Percentiles rank a stretch among this genome's conserved stretches.
Conservation (phyloP, 169 alveolate species). For the Cryptosporidium baileyi region DNA sequence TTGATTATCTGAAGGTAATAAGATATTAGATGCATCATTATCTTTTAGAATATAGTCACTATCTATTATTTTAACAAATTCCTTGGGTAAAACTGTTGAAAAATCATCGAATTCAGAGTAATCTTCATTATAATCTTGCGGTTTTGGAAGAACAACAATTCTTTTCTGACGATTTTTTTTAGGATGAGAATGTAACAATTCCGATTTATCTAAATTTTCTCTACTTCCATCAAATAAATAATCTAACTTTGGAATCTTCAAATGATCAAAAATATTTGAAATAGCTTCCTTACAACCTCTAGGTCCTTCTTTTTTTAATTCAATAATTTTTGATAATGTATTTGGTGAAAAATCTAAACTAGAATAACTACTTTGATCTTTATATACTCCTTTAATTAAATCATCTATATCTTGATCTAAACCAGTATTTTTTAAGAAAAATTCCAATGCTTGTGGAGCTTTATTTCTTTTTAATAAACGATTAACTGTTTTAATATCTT, state of each 20-base stretch:
- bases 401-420: conserved; percentile 47
- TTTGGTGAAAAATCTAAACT: conserved; percentile 8
- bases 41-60: too few relatives aligned
- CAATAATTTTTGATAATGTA: neutral
- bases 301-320: conserved; percentile 16
- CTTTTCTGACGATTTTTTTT: conserved; percentile 27
- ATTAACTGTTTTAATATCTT: conserved; percentile 42
- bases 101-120: conserved; percentile 55
- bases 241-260: conserved; percentile 26
- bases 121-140: neutral
- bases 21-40: neutral
- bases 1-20: neutral
- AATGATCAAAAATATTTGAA: conserved; percentile 8
- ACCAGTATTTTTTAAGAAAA: conserved; percentile 17
- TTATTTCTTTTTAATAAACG: conserved; percentile 21
- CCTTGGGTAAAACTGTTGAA: conserved; percentile 42
- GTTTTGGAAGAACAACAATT: neutral
- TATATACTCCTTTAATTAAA: conserved; percentile 2
- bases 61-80: neutral
- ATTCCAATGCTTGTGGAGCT: conserved; percentile 51
- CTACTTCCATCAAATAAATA: conserved; percentile 3
- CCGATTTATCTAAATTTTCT: neutral
- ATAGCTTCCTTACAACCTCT: conserved; percentile 55
- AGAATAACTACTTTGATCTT: neutral
- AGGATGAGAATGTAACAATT: neutral